Base-by-base conservation (phyloP, 164 flowering plant species). In the Dillenia turbinata region DNA sequence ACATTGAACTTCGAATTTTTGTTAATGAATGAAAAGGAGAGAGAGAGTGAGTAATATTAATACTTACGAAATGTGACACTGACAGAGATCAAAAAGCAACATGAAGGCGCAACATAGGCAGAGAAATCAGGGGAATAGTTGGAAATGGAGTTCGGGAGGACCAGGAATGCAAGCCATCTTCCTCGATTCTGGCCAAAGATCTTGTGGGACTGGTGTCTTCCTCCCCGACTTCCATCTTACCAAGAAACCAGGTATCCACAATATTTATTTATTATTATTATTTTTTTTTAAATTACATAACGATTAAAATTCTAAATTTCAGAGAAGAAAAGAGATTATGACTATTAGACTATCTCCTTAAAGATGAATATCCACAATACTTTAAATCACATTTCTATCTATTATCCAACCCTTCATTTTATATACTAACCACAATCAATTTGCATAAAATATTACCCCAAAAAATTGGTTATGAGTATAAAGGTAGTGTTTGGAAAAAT, bases 101-200 rank as follows among this genome's bases (percentile, higher is more conserved):
- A 43, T 55, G 59, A 71, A 59, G 54, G 47, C 59, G 19, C 62
- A 71, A 6, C 76, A 66, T 1, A 69, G 54, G 66, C 43, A 79
- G 13, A 79, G 71, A 65, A 40, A 50, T 43, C 75, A 59, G 0
- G 9, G 24, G 1, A 79, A 71, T 43, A 33, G 0, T 33, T 33
- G 40, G 40, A 33, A 33, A 33, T 60, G 77, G 65, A 66, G 75
- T 53, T 63, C 77, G 0, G 82, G 85, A 12, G 95, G 95, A 52
- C 80, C 82, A 13, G 92, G 93, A 55, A 91, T 89, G 96, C 96
- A 83, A 64, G 94, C 94, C 8, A 46, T 91, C 12, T 91, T 89
- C 61, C 71, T 91, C 9, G 86, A 77, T 17, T 75, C 86, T 0
- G 76, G 77, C 49, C 55, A 48, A 24, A 79, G 52, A 62, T 72